These are phyloP conservation scores for Ochetophila trinervis DNA, from an alignment of 306 rosid genomes.

Conservation along the genomic window DNA sequence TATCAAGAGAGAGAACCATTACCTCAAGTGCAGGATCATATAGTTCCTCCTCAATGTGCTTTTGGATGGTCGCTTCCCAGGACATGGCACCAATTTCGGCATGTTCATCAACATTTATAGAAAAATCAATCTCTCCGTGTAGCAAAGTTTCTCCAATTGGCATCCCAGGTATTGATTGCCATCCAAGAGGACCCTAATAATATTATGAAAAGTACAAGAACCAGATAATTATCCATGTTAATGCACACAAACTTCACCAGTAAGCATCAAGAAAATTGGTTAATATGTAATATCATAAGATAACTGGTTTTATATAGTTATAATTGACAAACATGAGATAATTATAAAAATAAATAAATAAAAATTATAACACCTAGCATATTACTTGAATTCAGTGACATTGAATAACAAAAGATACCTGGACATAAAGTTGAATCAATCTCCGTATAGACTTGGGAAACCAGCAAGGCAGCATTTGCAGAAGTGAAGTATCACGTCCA, in stretches of 20 bases:
- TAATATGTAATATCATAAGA: not conserved
- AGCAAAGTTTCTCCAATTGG: slow-evolving; percentile 59
- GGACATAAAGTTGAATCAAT: slow-evolving; percentile 81
- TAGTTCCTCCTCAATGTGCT: slow-evolving; percentile 87
- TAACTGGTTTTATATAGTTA: not conserved
- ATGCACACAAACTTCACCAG: not conserved
- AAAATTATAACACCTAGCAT: not conserved
- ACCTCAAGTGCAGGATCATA: slow-evolving; percentile 77
- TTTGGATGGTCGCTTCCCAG: slow-evolving; percentile 91
- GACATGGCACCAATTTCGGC: slow-evolving; percentile 74
- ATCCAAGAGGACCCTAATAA: slow-evolving; percentile 92
- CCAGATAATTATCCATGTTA: slow-evolving; percentile 4
- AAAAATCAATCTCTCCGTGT: slow-evolving; percentile 68
- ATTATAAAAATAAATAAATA: not conserved
- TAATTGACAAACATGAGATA: not conserved
- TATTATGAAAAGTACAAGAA: slow-evolving; percentile 33
- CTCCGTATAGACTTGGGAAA: slow-evolving; percentile 82
- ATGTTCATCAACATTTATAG: slow-evolving; percentile 55
- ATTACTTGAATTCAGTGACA: not conserved
- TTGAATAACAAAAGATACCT: slow-evolving; percentile 50
- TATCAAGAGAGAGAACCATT: slow-evolving; percentile 2
- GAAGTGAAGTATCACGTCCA: slow-evolving; percentile 86
- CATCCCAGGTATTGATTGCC: slow-evolving; percentile 71
- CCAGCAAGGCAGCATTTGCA: slow-evolving; percentile 96
- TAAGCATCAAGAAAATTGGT: not conserved